Percentiles rank a stretch among this genome's conserved stretches.
phyloP scores from a whole-genome alignment of 192 early-diverging fungal genomes.

The Backusella psychrophila region DNA sequence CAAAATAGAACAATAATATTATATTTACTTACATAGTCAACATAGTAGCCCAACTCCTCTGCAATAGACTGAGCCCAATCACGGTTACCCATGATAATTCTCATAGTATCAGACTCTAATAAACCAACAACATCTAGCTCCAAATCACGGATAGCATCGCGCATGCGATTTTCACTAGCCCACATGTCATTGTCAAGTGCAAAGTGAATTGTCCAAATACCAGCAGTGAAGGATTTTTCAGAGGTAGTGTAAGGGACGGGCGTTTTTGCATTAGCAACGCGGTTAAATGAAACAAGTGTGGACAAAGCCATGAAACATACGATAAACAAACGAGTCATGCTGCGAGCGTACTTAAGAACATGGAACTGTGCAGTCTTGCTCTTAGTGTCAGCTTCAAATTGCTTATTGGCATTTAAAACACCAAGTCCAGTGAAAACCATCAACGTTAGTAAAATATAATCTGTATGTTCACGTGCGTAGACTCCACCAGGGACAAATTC shows the following conservation, averaged over 20 bases:
- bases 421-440: slow-evolving; percentile 61
- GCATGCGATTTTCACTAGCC: slow-evolving; percentile 71
- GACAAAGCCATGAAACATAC: slow-evolving; percentile 40
- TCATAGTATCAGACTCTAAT: slow-evolving; percentile 73
- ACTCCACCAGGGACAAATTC: slow-evolving; percentile 81
- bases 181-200: slow-evolving; percentile 86
- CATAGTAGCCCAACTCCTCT: slow-evolving; percentile 74
- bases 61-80: slow-evolving; percentile 77
- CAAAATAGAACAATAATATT: background rate
- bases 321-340: slow-evolving; percentile 38
- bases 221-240: slow-evolving; percentile 68
- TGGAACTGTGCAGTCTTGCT: slow-evolving; percentile 18
- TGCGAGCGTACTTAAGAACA: slow-evolving; percentile 32
- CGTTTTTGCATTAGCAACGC: slow-evolving; percentile 43
- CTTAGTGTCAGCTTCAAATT: background rate
- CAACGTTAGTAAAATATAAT: slow-evolving; percentile 61
- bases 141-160: slow-evolving; percentile 71
- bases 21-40: slow-evolving; percentile 57
- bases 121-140: slow-evolving; percentile 78
- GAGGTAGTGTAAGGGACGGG: slow-evolving; percentile 63
- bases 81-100: slow-evolving; percentile 85
- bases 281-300: slow-evolving; percentile 35
- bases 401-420: slow-evolving; percentile 38
- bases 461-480: slow-evolving; percentile 70
- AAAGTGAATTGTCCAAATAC: slow-evolving; percentile 88